phyloP scores from a whole-genome alignment of 2,329 filamentous ascomycete genomes.

The Fusarium tupiense region DNA sequence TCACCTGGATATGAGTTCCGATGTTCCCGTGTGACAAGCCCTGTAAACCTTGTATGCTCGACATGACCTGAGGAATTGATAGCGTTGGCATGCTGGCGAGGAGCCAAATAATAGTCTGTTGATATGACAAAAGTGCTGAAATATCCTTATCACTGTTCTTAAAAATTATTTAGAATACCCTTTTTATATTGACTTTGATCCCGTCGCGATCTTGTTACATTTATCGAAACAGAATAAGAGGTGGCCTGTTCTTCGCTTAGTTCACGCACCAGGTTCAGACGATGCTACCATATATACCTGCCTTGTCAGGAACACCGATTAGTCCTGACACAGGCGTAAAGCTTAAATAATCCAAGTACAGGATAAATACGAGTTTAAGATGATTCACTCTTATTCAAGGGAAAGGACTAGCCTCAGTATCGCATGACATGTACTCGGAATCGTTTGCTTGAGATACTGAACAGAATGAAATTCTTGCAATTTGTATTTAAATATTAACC shows the following conservation, averaged over 20 bases:
- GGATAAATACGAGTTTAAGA: background rate
- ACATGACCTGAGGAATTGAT: background rate
- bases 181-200: background rate
- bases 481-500: background rate
- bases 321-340: accelerated
- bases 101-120: background rate
- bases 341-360: background rate
- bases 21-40: too few species aligned
- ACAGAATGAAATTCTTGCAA: too few species aligned
- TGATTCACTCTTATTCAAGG: too few species aligned
- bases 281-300: background rate
- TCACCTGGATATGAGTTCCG: background rate
- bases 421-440: background rate
- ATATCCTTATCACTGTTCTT: background rate
- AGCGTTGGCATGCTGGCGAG: accelerated
- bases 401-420: too few species aligned
- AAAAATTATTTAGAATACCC: background rate
- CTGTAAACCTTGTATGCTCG: background rate
- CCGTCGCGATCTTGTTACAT: background rate
- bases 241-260: background rate
- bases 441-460: too few species aligned
- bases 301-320: background rate
- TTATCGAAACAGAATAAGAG: accelerated
- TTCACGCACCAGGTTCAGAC: background rate
- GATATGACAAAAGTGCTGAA: accelerated